Base-by-base conservation (phyloP, 768 basidiomycete species). In the Suillus tomentosus region DNA sequence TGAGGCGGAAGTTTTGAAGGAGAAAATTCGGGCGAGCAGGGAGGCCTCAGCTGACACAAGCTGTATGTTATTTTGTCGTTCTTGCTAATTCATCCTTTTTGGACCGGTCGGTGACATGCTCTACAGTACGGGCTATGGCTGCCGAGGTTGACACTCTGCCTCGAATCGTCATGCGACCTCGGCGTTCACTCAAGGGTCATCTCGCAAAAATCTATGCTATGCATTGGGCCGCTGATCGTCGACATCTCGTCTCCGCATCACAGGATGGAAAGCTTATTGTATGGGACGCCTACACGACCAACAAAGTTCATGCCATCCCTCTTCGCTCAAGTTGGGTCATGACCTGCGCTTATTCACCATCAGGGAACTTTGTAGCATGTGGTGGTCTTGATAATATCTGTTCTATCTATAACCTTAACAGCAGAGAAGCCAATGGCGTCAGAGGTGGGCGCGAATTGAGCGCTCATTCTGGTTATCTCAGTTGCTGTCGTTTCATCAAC, bases 201-300 rank as follows among this genome's bases (percentile, higher is more conserved):
- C 88, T 99, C 60, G 96, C 96, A 66, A 99, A 99, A 84, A 99
- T 99, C 74, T 99, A 99, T 77, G 96, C 96, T 56, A 97, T 99
- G 93, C 97, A 99, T 78, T 99, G 97, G 97, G 92, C 96, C 40
- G 89, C 92, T 60, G 96, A 99, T 82, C 87, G 95, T 73, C 85
- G 97, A 71, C 96, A 99, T 82, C 87, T 99, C 65, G 96, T 99
- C 42, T 99, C 97, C 17, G 96, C 96, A n/a, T 99, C 96, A 3
- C 96, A 99, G 76, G 96, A 99, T 74, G 96, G 96, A 61, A 99
- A 99, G 78, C 87, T 99, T 64, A 99, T 99, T 74, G 96, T 99
- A 61, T 99, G 96, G 96, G 96, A 99, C 78, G 96, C 96, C 59
- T 99, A 99, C 79, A 99, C 96, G n/a, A 97, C 96, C 64, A 99